Evolutionary conservation across 2,329 filamentous ascomycete genomes (phyloP).

Genomic region (Colletotrichum sp.): DNA sequence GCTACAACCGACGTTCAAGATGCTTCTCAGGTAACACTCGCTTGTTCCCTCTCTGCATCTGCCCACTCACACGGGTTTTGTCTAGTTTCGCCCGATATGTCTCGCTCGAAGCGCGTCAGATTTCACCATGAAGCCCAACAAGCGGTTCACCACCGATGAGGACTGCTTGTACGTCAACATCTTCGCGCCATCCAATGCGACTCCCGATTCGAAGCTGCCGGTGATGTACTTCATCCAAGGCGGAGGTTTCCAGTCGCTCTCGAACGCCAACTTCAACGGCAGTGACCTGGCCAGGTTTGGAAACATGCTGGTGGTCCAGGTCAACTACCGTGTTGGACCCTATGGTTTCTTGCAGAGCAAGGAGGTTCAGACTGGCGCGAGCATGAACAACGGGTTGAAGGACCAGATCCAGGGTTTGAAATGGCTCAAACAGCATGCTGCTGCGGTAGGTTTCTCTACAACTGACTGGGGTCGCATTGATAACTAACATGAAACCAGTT

Average conservation of each 20-base stretch:
- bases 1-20: background rate
- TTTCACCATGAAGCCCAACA: conserved; percentile 26
- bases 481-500: conserved; percentile 49
- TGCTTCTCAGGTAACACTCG: background rate
- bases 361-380: conserved; percentile 46
- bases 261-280: conserved; percentile 36
- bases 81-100: conserved; percentile 13
- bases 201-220: conserved; percentile 57
- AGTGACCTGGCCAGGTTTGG: conserved; percentile 30
- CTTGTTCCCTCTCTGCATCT: background rate
- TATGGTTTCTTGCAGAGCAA: conserved; percentile 73
- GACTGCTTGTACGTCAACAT: conserved; percentile 75
- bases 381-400: conserved; percentile 71
- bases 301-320: conserved; percentile 69
- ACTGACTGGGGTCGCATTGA: background rate
- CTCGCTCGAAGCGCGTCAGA: conserved; percentile 13
- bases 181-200: conserved; percentile 63
- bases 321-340: conserved; percentile 79
- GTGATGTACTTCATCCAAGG: conserved; percentile 67
- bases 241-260: conserved; percentile 61
- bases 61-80: background rate
- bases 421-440: conserved; percentile 73
- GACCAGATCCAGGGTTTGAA: conserved; percentile 73
- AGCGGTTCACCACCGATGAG: conserved; percentile 45
- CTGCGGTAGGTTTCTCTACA: conserved; percentile 26